phyloP scores from a whole-genome alignment of 2,329 filamentous ascomycete species.

The Davidsoniella eucalypti region DNA sequence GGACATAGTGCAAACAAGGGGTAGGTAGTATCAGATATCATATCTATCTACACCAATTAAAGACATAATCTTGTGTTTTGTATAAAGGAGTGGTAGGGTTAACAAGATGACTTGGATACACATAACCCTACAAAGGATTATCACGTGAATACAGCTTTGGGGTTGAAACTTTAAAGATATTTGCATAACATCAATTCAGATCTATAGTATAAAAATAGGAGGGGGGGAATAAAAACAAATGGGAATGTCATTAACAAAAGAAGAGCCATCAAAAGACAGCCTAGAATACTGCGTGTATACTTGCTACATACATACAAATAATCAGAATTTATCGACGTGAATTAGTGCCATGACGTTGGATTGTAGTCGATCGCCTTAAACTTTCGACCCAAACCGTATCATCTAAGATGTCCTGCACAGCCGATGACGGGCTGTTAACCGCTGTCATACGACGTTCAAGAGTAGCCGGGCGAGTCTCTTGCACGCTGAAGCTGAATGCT shows the following conservation, averaged over 20 bases:
- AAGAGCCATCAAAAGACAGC: background rate
- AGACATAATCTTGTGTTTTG: no score
- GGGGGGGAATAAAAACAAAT: background rate
- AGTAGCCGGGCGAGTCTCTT: constrained; percentile 24
- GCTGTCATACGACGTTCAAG: constrained; percentile 10
- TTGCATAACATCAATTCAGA: background rate
- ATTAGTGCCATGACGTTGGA: constrained; percentile 21
- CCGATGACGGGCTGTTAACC: constrained; percentile 10
- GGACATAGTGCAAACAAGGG: no score
- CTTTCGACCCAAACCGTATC: constrained; percentile 89
- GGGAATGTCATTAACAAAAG: background rate
- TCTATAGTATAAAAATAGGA: background rate
- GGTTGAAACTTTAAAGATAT: background rate
- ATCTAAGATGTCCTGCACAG: constrained; percentile 66
- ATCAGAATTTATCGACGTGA: background rate
- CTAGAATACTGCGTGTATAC: no score
- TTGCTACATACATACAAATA: background rate
- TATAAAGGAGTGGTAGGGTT: no score
- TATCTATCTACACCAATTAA: no score
- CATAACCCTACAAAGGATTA: no score
- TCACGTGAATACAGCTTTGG: background rate
- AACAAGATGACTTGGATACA: no score
- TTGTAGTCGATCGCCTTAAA: constrained; percentile 74
- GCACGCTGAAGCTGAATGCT: constrained; percentile 42
- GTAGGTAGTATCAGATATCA: no score